Evolutionary conservation across 352 stramenopile genomes (phyloP), one percentile per base, ranked within the genome.

Genomic region (Phytopythium vexans): DNA sequence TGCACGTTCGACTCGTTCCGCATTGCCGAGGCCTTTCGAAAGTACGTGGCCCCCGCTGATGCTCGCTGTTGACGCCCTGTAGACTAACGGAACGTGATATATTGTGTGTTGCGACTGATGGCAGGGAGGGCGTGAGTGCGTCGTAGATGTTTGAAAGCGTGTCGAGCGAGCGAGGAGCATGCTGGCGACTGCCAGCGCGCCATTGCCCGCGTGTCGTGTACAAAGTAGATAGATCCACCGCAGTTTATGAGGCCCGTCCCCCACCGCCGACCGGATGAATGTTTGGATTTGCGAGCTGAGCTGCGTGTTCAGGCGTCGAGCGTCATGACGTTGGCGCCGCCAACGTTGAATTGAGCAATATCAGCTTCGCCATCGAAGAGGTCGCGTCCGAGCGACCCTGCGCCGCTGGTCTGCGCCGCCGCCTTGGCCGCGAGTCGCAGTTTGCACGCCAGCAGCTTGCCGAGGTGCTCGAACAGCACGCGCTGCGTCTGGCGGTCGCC

Each of bases 1-100:
- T 91, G 80, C 69, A 94, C 84, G 41, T 94, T 93, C 49, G 85
- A 94, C 70, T 94, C 85, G 66, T 81, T 79, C 62, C 78, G 81
- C 60, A 83, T 94, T 49, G 82, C 85, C 14, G 72, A 89, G 54
- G 78, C 85, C 42, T 94, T 94, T 64, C 69, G 70, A 71, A 92
- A 89, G 85, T 94, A 85, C 54, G 82, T 84, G 31, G 33, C 16
- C 31, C 41, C 21, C 16, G 38, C 21, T 50, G 10, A 6, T 12
- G 47, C 8, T 38, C 12, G 34, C 15, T 21, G 14, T 33, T 7
- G 12, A 32, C 21, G 5, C 59, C 12, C 36, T 49, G 38, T 57
- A 38, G 39, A 40, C 8, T 56, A 11, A 41, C 53, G 47, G 7
- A 36, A 60, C 37, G 64, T 51, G 57, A 21, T 54, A 9, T 58